Evolutionary conservation across 2,329 filamentous ascomycete species (phyloP).

Genomic region (Akanthomyces lecanii): DNA sequence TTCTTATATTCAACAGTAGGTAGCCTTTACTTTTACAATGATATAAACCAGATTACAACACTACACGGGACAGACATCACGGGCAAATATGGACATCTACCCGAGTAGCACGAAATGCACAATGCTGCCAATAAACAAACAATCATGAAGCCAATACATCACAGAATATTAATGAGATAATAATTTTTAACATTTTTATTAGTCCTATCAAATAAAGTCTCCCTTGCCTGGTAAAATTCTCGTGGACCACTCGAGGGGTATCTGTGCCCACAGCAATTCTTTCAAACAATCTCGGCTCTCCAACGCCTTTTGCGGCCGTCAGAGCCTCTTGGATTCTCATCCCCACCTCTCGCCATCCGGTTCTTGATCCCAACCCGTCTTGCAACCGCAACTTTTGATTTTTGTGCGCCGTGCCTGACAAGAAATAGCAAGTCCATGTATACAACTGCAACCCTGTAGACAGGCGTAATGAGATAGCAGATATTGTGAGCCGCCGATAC

Average conservation of each 20-base stretch:
- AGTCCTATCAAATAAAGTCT: constrained; percentile 16
- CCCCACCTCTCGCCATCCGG: background rate
- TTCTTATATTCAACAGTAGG: background rate
- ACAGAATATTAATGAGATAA: background rate
- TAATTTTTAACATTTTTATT: constrained; percentile 18
- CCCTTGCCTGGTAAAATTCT: constrained; percentile 13
- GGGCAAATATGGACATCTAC: too few species aligned
- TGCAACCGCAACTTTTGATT: constrained; percentile 29
- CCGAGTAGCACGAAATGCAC: background rate
- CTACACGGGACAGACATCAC: background rate
- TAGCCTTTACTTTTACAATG: background rate
- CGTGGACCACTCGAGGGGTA: constrained; percentile 14
- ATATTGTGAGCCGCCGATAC: constrained; percentile 22
- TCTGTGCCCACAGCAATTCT: constrained; percentile 13
- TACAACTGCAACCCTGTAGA: constrained; percentile 33
- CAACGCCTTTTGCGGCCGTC: background rate
- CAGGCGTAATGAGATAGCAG: constrained; percentile 27
- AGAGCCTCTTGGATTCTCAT: background rate
- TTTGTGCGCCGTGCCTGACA: constrained; percentile 35
- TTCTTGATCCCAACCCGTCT: constrained; percentile 16
- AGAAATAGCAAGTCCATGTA: constrained; percentile 40
- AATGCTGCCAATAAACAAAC: background rate
- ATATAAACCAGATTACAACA: background rate
- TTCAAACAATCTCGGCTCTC: background rate
- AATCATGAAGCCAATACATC: background rate